phyloP scores from a whole-genome alignment of 1,139 yeast species.

The Geotrichum restrictum region DNA sequence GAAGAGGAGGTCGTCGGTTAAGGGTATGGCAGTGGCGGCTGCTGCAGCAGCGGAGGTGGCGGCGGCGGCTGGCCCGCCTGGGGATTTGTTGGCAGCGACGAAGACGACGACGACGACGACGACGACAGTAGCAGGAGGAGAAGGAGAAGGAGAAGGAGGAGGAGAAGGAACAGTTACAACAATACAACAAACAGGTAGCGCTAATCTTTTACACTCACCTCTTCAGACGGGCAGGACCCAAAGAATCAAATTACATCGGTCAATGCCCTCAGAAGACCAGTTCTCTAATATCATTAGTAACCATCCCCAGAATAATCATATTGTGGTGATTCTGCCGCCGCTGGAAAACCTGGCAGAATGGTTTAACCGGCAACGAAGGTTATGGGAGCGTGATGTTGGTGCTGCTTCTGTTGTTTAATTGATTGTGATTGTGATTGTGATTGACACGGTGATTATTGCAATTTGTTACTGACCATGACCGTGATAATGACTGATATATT shows the following conservation, averaged over 20 bases:
- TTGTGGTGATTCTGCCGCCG: constrained; percentile 50
- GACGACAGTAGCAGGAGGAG: no score
- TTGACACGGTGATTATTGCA: no score
- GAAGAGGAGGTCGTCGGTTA: constrained; percentile 16
- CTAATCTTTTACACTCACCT: no score
- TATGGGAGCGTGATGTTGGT: neutral
- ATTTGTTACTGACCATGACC: no score
- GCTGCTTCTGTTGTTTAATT: no score
- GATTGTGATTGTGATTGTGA: no score
- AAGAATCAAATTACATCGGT: neutral
- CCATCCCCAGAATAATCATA: constrained; percentile 26
- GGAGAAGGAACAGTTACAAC: no score
- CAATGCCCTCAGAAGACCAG: constrained; percentile 16
- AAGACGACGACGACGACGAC: no score
- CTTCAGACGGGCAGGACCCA: no score
- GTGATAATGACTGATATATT: no score
- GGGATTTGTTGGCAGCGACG: constrained; percentile 5
- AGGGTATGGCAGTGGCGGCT: constrained; percentile 18
- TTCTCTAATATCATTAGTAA: constrained; percentile 39
- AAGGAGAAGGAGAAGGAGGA: no score
- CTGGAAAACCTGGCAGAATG: constrained; percentile 61
- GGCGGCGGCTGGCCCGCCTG: constrained; percentile 6
- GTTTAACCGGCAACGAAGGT: constrained; percentile 58
- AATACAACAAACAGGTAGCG: no score
- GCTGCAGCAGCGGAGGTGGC: constrained; percentile 15